Percentiles rank a stretch among this genome's conserved stretches.
Evolutionary conservation across 768 basidiomycete genomes (phyloP).

Genomic region (Paxillus ammoniavirescens): DNA sequence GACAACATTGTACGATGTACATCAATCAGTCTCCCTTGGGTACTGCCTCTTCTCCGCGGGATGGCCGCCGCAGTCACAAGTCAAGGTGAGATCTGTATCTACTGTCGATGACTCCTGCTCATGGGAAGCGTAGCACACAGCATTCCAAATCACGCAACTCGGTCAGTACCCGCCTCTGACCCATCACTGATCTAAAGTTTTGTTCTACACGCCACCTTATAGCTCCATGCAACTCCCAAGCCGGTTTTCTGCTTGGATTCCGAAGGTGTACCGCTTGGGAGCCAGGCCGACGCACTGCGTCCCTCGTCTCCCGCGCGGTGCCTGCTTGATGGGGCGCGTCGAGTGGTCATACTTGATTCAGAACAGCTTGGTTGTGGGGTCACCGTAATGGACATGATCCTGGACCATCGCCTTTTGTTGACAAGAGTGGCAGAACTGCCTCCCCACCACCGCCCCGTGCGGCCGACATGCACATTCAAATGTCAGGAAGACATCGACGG

Average conservation of each 20-base stretch:
- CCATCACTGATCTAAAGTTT: background rate
- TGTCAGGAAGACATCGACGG: constrained; percentile 32
- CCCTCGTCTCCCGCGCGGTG: constrained; percentile 7
- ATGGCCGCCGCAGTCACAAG: constrained; percentile 11
- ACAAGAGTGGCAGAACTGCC: constrained; percentile 6
- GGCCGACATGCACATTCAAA: constrained; percentile 23
- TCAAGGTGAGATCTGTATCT: constrained; percentile 16
- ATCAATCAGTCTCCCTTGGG: background rate
- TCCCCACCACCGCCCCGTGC: constrained; percentile 3
- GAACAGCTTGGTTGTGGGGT: constrained; percentile 31
- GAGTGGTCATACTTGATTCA: constrained; percentile 25
- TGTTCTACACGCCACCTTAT: constrained; percentile 10
- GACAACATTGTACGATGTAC: constrained; percentile 1
- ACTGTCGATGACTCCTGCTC: constrained; percentile 18
- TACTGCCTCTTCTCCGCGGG: constrained; percentile 3
- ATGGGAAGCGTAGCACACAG: constrained; percentile 5
- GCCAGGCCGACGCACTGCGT: background rate
- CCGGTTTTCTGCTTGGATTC: background rate
- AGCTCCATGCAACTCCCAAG: background rate
- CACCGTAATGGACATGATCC: constrained; percentile 48
- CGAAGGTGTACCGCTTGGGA: background rate
- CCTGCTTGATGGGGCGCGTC: constrained; percentile 29
- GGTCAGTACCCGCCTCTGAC: constrained; percentile 8
- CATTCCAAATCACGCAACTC: background rate
- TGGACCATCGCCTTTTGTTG: constrained; percentile 33